Base-by-base conservation (phyloP, 306 rosid genomes). In the Albizia julibrissin region DNA sequence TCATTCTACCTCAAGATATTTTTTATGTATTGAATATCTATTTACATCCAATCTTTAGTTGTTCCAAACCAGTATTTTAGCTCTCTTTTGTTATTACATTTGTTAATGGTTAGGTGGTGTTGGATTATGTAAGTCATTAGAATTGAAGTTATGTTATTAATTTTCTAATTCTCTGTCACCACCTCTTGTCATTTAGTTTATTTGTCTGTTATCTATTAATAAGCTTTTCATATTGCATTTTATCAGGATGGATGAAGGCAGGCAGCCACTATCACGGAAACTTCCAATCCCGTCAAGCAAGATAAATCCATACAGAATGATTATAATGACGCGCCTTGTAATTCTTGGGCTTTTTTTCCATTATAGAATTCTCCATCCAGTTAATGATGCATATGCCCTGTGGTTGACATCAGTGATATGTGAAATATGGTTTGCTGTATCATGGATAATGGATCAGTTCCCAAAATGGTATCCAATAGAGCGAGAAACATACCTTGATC, bases 201-300 rank as follows among this genome's bases (percentile, higher is more conserved):
- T 74, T 81, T 49, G 24, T 47, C 50, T 52, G 61, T 82, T 86
- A 21, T 43, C 50, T 52, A 68, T 80, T 86, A 16, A 74, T 56
- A 42, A 76, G 24, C 22, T 77, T 80, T 73, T 27, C 68, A 69
- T 59, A 24, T 54, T 85, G 19, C 79, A 39, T 26, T 77, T 70
- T 64, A 31, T 81, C 91, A 95, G 99, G 97, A 95, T 95, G 99
- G 99, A 95, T 72, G 99, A 95, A 90, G 99, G 95, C 74, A 87
- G 98, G 86, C 97, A 95, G 81, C 99, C 99, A 15, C 92, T 95
- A 34, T 95, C 99, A 67, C 90, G 99, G 77, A 95, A 93, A 86
- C 21, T 89, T 49, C 97, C 99, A 18, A 78, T 95, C 72, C 79
- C 94, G 70, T 95, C 99, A 31, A 95, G 98, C 99, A 93, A 88